A percentile compares a stretch with the other conserved stretches of the same genome.
Evolutionary conservation across 2,329 filamentous ascomycete genomes (phyloP).

Genomic region (Mariannaea elegans): DNA sequence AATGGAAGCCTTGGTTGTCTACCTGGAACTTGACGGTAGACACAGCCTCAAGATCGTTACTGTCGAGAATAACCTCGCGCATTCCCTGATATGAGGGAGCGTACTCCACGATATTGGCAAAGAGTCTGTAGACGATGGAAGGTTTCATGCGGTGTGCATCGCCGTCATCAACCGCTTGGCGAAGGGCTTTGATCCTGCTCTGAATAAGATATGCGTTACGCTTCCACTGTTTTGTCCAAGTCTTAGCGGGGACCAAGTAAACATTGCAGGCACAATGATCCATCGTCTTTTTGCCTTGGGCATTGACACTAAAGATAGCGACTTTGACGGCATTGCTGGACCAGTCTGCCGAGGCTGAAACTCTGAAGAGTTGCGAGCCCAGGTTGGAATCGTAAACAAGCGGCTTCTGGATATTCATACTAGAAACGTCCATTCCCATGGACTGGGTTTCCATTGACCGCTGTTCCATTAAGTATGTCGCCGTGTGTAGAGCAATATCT

Average conservation of each 20-base stretch:
- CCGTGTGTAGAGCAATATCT: conserved; percentile 25
- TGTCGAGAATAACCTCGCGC: conserved; percentile 63
- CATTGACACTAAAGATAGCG: conserved; percentile 35
- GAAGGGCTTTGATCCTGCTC: conserved; percentile 65
- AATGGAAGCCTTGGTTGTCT: conserved; percentile 57
- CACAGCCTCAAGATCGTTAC: conserved; percentile 33
- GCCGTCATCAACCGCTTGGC: conserved; percentile 36
- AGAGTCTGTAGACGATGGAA: conserved; percentile 69
- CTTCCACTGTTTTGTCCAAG: conserved; percentile 33
- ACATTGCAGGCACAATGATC: conserved; percentile 30
- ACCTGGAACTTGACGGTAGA: conserved; percentile 62
- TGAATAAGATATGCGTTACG: conserved; percentile 65
- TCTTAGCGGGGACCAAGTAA: not conserved
- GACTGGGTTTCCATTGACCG: conserved; percentile 7
- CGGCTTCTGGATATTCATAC: conserved; percentile 32
- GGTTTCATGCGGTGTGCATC: conserved; percentile 33
- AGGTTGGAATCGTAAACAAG: conserved; percentile 26
- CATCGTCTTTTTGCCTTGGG: conserved; percentile 17
- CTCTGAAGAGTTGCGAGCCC: conserved; percentile 27
- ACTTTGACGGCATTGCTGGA: conserved; percentile 20
- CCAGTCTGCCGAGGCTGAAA: conserved; percentile 29
- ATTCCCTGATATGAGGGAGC: conserved; percentile 63
- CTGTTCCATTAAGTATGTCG: conserved; percentile 29
- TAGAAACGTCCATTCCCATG: conserved; percentile 30
- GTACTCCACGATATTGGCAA: conserved; percentile 64